phyloP scores from a whole-genome alignment of 2,329 filamentous ascomycete species.

The Tolypocladium inflatum region DNA sequence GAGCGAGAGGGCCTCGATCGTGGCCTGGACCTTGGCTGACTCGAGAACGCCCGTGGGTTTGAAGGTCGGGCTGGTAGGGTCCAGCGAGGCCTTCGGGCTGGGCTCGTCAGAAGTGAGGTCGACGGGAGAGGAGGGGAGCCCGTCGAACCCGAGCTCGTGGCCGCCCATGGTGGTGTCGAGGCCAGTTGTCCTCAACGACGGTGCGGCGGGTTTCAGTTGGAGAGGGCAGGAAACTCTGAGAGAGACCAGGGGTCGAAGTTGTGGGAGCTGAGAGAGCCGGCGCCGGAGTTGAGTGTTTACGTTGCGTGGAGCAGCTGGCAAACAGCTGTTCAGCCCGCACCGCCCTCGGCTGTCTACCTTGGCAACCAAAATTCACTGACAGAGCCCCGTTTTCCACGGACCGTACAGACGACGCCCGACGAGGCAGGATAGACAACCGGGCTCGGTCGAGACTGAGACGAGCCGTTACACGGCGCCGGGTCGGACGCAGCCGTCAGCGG shows the following conservation, averaged over 20 bases:
- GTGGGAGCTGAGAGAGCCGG: background rate
- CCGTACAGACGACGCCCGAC: background rate
- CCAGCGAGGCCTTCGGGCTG: background rate
- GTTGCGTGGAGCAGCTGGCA: background rate
- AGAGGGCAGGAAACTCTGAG: background rate
- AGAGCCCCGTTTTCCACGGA: background rate
- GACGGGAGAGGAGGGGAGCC: background rate
- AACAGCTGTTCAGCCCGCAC: background rate
- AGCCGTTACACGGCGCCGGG: background rate
- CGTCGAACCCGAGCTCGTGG: background rate
- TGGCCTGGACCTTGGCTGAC: conserved; percentile 4
- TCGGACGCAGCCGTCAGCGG: background rate
- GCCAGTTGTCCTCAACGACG: background rate
- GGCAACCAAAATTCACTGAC: background rate
- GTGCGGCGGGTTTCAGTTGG: background rate
- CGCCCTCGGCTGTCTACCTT: background rate
- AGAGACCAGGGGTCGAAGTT: background rate
- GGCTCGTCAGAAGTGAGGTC: background rate
- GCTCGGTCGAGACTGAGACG: background rate
- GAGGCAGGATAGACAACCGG: background rate
- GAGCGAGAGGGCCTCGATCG: conserved; percentile 24
- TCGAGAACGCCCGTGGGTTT: background rate
- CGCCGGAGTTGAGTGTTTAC: background rate
- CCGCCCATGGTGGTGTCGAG: background rate
- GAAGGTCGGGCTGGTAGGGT: background rate